Base-by-base conservation (phyloP, 106 monocot genomes). In the Amphibolis antarctica region DNA sequence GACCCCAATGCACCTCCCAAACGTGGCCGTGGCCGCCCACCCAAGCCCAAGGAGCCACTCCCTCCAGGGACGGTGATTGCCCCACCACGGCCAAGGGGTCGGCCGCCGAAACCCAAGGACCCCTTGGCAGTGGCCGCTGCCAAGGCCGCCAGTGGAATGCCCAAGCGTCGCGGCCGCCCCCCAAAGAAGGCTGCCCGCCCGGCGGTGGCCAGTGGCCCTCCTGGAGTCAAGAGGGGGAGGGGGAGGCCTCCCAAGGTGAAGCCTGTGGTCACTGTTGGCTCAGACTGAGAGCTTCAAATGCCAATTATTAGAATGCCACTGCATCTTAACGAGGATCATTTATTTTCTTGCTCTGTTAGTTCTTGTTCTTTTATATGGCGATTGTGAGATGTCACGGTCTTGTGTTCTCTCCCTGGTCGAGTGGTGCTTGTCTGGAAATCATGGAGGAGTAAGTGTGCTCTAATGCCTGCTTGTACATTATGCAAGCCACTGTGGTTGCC, bases 101-200 rank as follows among this genome's bases (percentile, higher is more conserved):
- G 85, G 12, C 85, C 85, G 1, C 78, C 85, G 4, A 89, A 89
- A 77, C 59, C 79, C 4, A 82, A 85, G 71, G 85, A 77, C 60
- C 65, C 74, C 0, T 14, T 73, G 17, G 56, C 70, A 0, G 77
- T 50, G 13, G 76, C 79, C 4, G 59, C 66, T 11, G 70, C 65
- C 10, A 73, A 70, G 73, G 77, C 71, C 11, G 30, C 68, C 10
- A 49, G 64, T 9, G 84, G 79, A 43, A 46, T 69, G 48, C 83
- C 69, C 14, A 67, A 60, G 56, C 64, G 51, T 13, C 69, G 88
- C 1, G 88, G 88, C 1, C 69, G 88, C 5, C 83, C 86, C 0
- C 79, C 81, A 10, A 88, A 89, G 74, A 67, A 62, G 29, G 49
- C 25, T 0, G 10, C 66, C 7, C 28, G 14, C 3, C 17, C 49